These are phyloP conservation scores for Starmerella potacharoeniae DNA, from an alignment of 805 yeast genomes.

Conservation along the genomic window DNA sequence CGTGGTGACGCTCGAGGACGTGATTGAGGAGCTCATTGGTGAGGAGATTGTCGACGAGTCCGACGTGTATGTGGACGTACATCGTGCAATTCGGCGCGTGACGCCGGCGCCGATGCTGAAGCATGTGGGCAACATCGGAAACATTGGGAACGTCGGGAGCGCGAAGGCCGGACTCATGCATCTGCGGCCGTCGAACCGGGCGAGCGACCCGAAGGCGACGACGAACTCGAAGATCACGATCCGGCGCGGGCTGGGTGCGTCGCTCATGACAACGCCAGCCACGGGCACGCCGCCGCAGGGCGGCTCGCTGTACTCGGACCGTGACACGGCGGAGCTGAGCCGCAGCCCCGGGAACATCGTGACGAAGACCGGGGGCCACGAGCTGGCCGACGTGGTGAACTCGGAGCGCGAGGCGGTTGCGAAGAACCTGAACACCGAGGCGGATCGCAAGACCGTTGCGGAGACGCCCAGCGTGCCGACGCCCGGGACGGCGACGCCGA, in stretches of 20 bases:
- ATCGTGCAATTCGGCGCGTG: conserved; percentile 60
- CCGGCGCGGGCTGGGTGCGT: conserved; percentile 29
- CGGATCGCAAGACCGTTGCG: not conserved
- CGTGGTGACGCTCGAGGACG: conserved; percentile 87
- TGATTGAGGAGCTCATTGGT: conserved; percentile 95
- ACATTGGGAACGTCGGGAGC: not conserved
- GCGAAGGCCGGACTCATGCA: conserved; percentile 5
- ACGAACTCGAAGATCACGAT: conserved; percentile 54
- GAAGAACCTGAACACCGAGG: conserved; percentile 9
- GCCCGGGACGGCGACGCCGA: not conserved
- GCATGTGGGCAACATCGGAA: conserved; percentile 3
- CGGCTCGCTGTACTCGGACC: not conserved
- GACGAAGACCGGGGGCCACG: conserved; percentile 7
- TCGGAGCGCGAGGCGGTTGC: conserved; percentile 20
- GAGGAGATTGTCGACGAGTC: conserved; percentile 96
- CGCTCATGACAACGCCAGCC: not conserved
- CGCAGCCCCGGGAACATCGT: conserved; percentile 15
- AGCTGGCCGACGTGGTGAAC: conserved; percentile 3
- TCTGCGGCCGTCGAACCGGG: conserved; percentile 38
- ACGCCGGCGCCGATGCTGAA: conserved; percentile 32
- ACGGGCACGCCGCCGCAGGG: not conserved
- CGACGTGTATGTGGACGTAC: conserved; percentile 85
- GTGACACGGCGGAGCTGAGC: conserved; percentile 6
- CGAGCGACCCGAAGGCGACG: conserved; percentile 55
- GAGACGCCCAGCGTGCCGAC: not conserved